Conservation (phyloP, 257 asterid genomes). For the Cruciata laevipes region DNA sequence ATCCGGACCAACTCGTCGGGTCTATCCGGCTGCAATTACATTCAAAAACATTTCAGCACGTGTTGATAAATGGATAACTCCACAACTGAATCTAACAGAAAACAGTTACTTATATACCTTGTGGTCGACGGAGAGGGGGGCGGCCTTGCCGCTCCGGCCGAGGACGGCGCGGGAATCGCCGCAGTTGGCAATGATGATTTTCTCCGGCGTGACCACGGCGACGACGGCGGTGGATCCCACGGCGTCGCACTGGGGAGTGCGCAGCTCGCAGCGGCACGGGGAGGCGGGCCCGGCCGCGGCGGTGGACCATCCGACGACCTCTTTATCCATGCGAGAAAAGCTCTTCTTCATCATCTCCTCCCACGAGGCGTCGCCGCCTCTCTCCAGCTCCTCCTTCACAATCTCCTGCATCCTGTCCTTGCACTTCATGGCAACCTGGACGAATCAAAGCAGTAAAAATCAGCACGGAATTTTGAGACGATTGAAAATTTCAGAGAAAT, state of each 20-base stretch:
- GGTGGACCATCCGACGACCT: slow-evolving; percentile 41
- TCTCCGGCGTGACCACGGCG: slow-evolving; percentile 61
- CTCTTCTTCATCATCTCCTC: slow-evolving; percentile 45
- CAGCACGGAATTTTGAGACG: not conserved
- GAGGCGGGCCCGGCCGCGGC: slow-evolving; percentile 21
- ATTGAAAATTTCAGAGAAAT: not conserved
- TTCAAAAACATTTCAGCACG: not conserved
- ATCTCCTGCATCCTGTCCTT: slow-evolving; percentile 89
- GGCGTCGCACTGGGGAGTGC: slow-evolving; percentile 86
- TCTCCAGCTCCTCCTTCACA: slow-evolving; percentile 48
- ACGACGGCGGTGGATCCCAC: slow-evolving; percentile 98
- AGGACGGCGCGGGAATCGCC: slow-evolving; percentile 98
- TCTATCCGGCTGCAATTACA: slow-evolving; percentile 59
- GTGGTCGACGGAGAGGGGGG: slow-evolving; percentile 84
- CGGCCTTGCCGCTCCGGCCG: slow-evolving; percentile 73
- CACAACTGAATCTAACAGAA: too few species aligned
- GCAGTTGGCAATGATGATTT: slow-evolving; percentile 74
- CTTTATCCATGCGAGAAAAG: slow-evolving; percentile 72
- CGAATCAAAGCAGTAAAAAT: not conserved
- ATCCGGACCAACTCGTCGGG: slow-evolving; percentile 81
- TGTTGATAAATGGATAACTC: not conserved
- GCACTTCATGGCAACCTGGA: slow-evolving; percentile 81
- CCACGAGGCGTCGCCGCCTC: slow-evolving; percentile 42
- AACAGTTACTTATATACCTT: slow-evolving; percentile 39
- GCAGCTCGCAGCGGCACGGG: slow-evolving; percentile 78